phyloP scores from a whole-genome alignment of 2,329 filamentous ascomycete genomes.

The Cladosporium sp. region DNA sequence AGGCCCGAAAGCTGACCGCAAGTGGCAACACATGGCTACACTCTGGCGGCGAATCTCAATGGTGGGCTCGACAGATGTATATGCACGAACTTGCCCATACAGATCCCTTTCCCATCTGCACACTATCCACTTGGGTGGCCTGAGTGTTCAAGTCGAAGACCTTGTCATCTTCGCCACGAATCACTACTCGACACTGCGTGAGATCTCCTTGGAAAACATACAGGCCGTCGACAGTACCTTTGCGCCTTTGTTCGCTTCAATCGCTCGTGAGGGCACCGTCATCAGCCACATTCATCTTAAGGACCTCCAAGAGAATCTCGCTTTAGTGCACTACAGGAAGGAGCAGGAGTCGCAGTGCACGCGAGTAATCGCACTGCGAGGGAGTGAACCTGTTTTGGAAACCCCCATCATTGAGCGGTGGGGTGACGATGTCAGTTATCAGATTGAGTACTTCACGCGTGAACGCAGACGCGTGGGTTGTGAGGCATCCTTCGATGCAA shows the following conservation, averaged over 20 bases:
- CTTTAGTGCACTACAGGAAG: background rate
- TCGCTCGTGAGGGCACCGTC: background rate
- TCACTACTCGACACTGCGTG: background rate
- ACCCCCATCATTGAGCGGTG: background rate
- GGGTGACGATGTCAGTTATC: background rate
- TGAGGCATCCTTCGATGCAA: background rate
- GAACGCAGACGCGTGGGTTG: background rate
- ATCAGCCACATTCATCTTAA: background rate
- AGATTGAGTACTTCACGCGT: background rate
- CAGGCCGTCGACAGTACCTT: background rate
- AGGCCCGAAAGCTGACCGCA: background rate
- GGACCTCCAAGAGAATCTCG: background rate
- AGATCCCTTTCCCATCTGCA: background rate
- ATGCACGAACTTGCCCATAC: background rate
- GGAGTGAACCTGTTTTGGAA: no score
- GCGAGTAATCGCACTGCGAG: background rate
- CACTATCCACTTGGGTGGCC: background rate
- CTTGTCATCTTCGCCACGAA: background rate
- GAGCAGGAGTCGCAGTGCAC: background rate
- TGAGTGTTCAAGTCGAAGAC: background rate
- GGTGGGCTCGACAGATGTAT: background rate
- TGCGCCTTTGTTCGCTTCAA: background rate
- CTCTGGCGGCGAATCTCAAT: background rate
- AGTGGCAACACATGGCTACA: background rate
- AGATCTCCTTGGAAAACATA: background rate